phyloP scores from a whole-genome alignment of 2,329 filamentous ascomycete genomes.

The Saccharata proteae region DNA sequence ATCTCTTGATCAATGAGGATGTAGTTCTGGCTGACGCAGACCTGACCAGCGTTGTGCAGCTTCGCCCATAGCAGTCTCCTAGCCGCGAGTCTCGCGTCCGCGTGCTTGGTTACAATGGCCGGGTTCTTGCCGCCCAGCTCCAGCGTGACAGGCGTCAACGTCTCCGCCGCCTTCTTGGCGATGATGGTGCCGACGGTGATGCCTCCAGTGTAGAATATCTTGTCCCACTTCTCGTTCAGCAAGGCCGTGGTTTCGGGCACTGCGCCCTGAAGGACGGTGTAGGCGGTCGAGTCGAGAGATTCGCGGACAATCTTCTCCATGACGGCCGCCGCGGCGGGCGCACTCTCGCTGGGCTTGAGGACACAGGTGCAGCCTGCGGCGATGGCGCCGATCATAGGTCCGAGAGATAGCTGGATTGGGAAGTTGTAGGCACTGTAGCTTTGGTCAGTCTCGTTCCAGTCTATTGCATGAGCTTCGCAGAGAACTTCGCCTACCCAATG shows the following conservation, averaged over 20 bases:
- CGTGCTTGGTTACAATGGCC: conserved; percentile 76
- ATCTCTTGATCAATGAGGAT: conserved; percentile 68
- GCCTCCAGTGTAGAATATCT: conserved; percentile 93
- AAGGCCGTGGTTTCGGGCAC: conserved; percentile 70
- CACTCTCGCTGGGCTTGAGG: conserved; percentile 79
- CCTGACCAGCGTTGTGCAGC: conserved; percentile 72
- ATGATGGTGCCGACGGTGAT: conserved; percentile 54
- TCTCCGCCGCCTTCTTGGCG: conserved; percentile 41
- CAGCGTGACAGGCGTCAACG: conserved; percentile 66
- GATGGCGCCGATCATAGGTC: conserved; percentile 78
- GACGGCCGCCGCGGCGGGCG: conserved; percentile 64
- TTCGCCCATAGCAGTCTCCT: conserved; percentile 83
- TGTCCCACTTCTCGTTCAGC: conserved; percentile 86
- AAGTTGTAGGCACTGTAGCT: conserved; percentile 69
- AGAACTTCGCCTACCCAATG: conserved; percentile 58
- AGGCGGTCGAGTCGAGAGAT: conserved; percentile 65
- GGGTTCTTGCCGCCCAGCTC: conserved; percentile 91
- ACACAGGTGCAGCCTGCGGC: conserved; percentile 82
- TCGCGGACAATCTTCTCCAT: conserved; percentile 66
- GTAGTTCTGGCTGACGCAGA: conserved; percentile 91
- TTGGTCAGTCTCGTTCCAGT: conserved; percentile 7
- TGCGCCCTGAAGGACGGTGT: conserved; percentile 67
- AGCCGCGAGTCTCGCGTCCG: conserved; percentile 69
- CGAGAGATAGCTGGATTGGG: conserved; percentile 68
- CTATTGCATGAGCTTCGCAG: not conserved